phyloP scores from a whole-genome alignment of 2,329 filamentous ascomycete genomes.

The Alternaria atra region DNA sequence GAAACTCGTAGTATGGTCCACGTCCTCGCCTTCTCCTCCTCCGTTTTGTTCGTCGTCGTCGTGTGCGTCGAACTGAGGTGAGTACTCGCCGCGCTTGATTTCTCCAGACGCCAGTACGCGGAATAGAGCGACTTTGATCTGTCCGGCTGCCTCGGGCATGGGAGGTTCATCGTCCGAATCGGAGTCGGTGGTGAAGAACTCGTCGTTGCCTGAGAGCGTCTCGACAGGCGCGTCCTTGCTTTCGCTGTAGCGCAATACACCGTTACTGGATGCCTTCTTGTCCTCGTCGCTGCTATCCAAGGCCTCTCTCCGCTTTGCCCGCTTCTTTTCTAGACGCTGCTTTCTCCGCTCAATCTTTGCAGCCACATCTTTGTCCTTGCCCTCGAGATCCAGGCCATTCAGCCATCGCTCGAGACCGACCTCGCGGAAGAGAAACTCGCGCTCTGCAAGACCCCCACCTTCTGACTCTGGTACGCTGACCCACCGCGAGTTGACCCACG shows the following conservation, averaged over 20 bases:
- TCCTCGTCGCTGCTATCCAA: conserved; percentile 60
- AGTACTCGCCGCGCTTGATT: conserved; percentile 98
- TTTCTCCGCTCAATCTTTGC: conserved; percentile 75
- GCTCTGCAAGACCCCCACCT: conserved; percentile 91
- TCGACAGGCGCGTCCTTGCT: conserved; percentile 80
- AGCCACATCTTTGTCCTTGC: conserved; percentile 77
- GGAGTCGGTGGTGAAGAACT: conserved; percentile 70
- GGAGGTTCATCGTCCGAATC: conserved; percentile 83
- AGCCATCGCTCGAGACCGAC: conserved; percentile 96
- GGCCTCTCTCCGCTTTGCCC: conserved; percentile 75
- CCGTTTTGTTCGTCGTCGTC: conserved; percentile 82
- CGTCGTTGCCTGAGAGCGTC: conserved; percentile 74
- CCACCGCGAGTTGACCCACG: conserved; percentile 99
- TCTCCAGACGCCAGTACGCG: conserved; percentile 94
- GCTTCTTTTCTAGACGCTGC: conserved; percentile 80
- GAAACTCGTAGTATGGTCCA: conserved; percentile 97
- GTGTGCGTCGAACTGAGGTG: conserved; percentile 94
- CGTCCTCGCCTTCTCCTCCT: conserved; percentile 74
- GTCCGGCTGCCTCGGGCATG: conserved; percentile 87
- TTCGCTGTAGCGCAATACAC: conserved; percentile 80
- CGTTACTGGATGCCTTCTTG: conserved; percentile 53
- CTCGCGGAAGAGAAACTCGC: conserved; percentile 96
- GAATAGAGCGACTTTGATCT: conserved; percentile 98
- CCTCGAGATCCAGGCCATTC: conserved; percentile 93
- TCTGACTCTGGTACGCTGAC: conserved; percentile 91